Conservation (phyloP, 345 rosid genomes). For the Geranium brycei region DNA sequence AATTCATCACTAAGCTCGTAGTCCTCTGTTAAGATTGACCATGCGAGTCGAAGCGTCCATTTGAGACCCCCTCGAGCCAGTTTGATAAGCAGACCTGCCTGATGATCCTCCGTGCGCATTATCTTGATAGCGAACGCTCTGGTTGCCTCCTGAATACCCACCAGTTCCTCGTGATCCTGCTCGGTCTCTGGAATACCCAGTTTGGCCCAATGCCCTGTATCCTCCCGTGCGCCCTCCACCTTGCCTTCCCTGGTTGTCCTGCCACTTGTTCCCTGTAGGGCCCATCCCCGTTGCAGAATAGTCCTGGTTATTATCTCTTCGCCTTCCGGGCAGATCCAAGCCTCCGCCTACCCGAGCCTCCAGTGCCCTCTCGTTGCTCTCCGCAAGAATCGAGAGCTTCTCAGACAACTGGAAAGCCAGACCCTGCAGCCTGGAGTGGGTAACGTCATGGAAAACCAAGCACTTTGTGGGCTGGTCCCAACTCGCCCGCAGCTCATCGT, state of each 20-base stretch:
- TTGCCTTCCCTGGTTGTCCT: conserved; percentile 54
- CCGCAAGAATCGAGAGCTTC: conserved; percentile 53
- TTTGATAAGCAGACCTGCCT: conserved; percentile 18
- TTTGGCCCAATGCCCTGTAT: conserved; percentile 21
- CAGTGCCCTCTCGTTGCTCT: conserved; percentile 64
- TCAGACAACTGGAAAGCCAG: conserved; percentile 76
- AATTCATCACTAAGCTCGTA: conserved; percentile 18
- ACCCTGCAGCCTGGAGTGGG: conserved; percentile 56
- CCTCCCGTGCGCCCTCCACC: conserved; percentile 40
- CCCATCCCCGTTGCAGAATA: conserved; percentile 24
- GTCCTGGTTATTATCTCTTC: conserved; percentile 51
- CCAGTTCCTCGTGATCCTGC: conserved; percentile 33
- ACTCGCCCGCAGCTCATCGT: conserved; percentile 58
- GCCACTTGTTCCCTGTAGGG: conserved; percentile 50
- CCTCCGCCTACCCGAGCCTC: conserved; percentile 57
- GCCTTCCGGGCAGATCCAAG: conserved; percentile 45
- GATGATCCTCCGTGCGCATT: conserved; percentile 10
- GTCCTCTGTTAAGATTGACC: conserved; percentile 58
- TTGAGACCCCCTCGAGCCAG: conserved; percentile 33
- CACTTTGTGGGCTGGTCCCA: conserved; percentile 88
- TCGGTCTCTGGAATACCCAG: conserved; percentile 38
- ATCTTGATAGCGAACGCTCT: conserved; percentile 12
- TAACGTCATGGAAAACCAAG: conserved; percentile 58
- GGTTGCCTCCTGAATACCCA: conserved; percentile 33
- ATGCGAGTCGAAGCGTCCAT: conserved; percentile 48